These are phyloP conservation scores for Cladorrhinum samala DNA, from an alignment of 495 filamentous ascomycete species.

Conservation along the genomic window DNA sequence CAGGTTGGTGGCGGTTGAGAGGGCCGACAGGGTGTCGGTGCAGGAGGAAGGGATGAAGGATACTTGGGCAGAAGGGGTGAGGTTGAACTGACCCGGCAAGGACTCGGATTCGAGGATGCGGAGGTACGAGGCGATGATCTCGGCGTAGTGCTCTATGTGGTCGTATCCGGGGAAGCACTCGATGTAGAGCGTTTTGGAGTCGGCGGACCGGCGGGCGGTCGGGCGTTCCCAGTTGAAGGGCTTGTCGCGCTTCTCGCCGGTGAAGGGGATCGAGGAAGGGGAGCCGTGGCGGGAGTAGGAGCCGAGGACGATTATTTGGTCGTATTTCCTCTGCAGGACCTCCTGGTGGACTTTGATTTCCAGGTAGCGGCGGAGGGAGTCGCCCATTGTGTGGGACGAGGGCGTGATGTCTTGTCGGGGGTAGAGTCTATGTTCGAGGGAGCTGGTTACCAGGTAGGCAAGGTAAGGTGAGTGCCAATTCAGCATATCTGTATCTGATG, in stretches of 20 bases:
- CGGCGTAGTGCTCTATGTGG: slow-evolving; percentile 10
- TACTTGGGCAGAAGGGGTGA: slow-evolving; percentile 1
- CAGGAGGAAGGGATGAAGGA: slow-evolving; percentile 6
- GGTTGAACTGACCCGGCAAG: neutral
- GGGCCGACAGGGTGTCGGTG: slow-evolving; percentile 1
- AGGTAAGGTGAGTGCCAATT: too few relatives aligned
- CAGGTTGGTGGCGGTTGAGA: slow-evolving; percentile 1
- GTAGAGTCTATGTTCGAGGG: neutral
- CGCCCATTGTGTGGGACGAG: slow-evolving; percentile 10
- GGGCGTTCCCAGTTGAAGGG: slow-evolving; percentile 13
- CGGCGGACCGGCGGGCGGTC: neutral
- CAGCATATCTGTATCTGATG: too few relatives aligned
- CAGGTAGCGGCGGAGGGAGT: slow-evolving; percentile 9
- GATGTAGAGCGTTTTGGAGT: neutral
- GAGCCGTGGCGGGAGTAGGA: slow-evolving; percentile 1
- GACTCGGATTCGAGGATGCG: neutral
- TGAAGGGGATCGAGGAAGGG: slow-evolving; percentile 1
- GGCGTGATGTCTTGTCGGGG: neutral
- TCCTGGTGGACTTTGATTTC: slow-evolving; percentile 13
- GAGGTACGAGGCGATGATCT: slow-evolving; percentile 7
- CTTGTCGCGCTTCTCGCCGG: slow-evolving; percentile 13
- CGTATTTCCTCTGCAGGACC: slow-evolving; percentile 1
- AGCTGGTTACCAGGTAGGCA: neutral
- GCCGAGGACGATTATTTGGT: slow-evolving; percentile 7
- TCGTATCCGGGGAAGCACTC: slow-evolving; percentile 10